phyloP scores from a whole-genome alignment of 202 grass and related monocot species.

The Zizania palustris region DNA sequence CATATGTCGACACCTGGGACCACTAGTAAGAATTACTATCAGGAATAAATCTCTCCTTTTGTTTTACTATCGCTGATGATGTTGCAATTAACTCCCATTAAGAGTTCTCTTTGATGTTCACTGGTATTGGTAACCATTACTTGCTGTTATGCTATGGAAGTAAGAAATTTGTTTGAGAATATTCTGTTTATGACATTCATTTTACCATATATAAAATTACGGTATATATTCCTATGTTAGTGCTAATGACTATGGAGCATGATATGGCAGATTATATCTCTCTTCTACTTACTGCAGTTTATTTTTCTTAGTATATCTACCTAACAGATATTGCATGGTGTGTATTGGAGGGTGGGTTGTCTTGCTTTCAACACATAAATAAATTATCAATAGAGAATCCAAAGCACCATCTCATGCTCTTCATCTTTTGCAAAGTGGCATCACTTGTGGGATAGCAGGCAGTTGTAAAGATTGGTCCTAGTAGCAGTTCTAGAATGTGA shows the following conservation, averaged over 20 bases:
- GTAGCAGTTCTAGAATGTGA: constrained; percentile 42
- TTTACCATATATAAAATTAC: constrained; percentile 10
- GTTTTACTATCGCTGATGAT: constrained; percentile 47
- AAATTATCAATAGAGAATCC: constrained; percentile 29
- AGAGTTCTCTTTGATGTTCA: constrained; percentile 22
- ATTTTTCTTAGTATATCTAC: constrained; percentile 29
- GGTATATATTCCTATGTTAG: constrained; percentile 13
- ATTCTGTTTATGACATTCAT: constrained; percentile 30
- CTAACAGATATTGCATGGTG: constrained; percentile 37
- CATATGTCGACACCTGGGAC: constrained; percentile 56
- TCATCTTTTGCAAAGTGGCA: constrained; percentile 52
- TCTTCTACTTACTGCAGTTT: neutral
- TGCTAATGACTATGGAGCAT: constrained; percentile 20
- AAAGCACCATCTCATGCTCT: constrained; percentile 44
- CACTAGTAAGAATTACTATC: constrained; percentile 46
- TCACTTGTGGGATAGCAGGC: constrained; percentile 48
- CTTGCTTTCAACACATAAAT: constrained; percentile 51
- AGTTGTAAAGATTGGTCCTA: constrained; percentile 43
- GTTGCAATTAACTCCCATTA: constrained; percentile 42
- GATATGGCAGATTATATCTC: constrained; percentile 10
- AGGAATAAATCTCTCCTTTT: constrained; percentile 61
- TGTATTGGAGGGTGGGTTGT: constrained; percentile 39
- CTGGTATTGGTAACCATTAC: constrained; percentile 8
- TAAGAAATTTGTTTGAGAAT: constrained; percentile 7
- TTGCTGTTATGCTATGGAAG: constrained; percentile 1